Evolutionary conservation across 208 protist species (phyloP).

Genomic region (Acanthamoeba culbertsoni): DNA sequence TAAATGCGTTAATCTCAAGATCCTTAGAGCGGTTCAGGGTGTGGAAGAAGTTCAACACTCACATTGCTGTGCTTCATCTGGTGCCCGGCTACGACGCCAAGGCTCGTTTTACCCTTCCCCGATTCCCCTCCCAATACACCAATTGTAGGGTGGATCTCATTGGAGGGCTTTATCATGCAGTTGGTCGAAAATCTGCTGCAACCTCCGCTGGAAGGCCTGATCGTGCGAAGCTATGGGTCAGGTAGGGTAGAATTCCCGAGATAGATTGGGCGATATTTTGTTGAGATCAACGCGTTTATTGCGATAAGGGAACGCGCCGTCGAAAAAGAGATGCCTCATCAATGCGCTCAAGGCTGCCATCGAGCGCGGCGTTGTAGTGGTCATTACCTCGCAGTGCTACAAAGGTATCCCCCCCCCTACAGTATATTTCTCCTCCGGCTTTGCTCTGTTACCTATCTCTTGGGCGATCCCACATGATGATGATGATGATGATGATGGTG

Average conservation of each 20-base stretch:
- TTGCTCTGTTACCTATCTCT: no score
- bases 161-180: not conserved
- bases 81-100: not conserved
- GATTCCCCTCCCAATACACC: not conserved
- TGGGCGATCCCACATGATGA: no score
- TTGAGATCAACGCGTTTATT: no score
- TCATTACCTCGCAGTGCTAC: not conserved
- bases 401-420: not conserved
- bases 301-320: not conserved
- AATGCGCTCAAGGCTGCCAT: not conserved
- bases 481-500: no score
- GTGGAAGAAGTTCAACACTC: not conserved
- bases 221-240: not conserved
- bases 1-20: not conserved
- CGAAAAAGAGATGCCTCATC: not conserved
- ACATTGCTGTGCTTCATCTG: not conserved
- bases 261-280: not conserved
- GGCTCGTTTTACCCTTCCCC: not conserved
- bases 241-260: not conserved
- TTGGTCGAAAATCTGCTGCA: no score
- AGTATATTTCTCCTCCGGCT: no score
- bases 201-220: no score
- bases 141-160: not conserved
- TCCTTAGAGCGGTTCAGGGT: not conserved
- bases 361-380: not conserved